Evolutionary conservation across 352 stramenopile genomes (phyloP), one percentile per base, ranked within the genome.

Genomic region (Phytopythium helicoides): DNA sequence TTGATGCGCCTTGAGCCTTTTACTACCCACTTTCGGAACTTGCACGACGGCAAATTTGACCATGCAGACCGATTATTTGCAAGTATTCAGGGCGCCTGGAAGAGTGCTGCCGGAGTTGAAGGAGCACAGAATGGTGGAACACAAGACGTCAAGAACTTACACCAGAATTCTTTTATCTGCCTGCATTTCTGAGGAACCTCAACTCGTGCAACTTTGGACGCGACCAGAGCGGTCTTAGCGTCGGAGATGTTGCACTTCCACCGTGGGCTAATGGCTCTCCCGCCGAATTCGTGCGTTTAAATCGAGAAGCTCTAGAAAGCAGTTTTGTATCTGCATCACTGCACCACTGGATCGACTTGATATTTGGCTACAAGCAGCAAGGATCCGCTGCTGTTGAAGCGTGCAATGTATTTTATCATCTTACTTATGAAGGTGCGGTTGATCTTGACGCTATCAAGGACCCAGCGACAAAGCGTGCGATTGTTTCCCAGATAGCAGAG

Each of bases 271-370:
- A 98, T 49, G 86, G 87, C 26, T 97, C 80, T 26, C 73, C 93
- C 9, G 88, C 86, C 46, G 96, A 93, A 68, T 99, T 99, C 68
- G 79, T 99, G 41, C 85, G 94, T 21, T 73, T 98, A 8, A 96
- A 98, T 58, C 84, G 97, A 21, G 84, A 93, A 50, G 97, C 97
- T 14, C 75, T 99, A 3, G 96, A 99, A 71, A 98, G 89, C 64
- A 76, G 95, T 45, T 90, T 96, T 57, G 97, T 98, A 38, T 98
- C 94, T n/a, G 72, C 86, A 34, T 89, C 98, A 67, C 65, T 99
- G 39, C 94, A 98, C 51, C 80, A 98, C 59, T 99, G 97, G 97
- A 98, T 99, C 63, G 97, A 99, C 62, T 71, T 99, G 44, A 98
- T 99, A 37, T 99, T 99, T 72, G 97, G 97, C 6, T 93, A 71